Percentiles rank a stretch among this genome's conserved stretches.
Conservation (phyloP, 257 asterid species). For the Gentiana straminea region DNA sequence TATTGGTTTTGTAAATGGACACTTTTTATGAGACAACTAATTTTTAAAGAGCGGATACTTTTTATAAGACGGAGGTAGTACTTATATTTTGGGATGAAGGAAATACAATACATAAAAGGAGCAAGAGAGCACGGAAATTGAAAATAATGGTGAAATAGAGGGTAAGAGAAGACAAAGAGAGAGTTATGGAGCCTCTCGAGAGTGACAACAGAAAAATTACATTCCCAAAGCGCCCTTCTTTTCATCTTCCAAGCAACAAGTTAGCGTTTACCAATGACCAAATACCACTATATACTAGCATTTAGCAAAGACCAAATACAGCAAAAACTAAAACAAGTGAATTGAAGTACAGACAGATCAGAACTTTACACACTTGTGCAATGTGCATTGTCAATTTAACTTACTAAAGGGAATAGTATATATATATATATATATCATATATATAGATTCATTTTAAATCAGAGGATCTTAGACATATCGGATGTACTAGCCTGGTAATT, state of each 20-base stretch:
- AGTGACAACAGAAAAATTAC: slow-evolving; percentile 21
- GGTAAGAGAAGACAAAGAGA: slow-evolving; percentile 6
- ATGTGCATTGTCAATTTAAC: too few relatives aligned
- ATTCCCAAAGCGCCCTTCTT: slow-evolving; percentile 35
- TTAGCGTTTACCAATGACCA: not conserved
- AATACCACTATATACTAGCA: not conserved
- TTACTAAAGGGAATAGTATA: too few relatives aligned
- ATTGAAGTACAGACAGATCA: not conserved
- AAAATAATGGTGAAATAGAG: too few relatives aligned
- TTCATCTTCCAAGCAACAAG: slow-evolving; percentile 6
- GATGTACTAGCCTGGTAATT: not conserved
- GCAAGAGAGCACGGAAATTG: too few relatives aligned
- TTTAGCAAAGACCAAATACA: not conserved
- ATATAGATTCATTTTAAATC: slow-evolving; percentile 4
- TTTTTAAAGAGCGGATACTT: too few relatives aligned
- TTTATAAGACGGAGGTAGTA: too few relatives aligned
- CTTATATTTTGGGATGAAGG: too few relatives aligned
- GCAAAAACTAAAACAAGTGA: slow-evolving; percentile 1
- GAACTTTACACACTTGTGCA: not conserved
- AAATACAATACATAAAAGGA: too few relatives aligned
- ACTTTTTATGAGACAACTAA: too few relatives aligned
- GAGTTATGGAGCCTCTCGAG: slow-evolving; percentile 12
- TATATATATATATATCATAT: not conserved
- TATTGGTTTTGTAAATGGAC: too few relatives aligned
- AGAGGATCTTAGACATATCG: slow-evolving; percentile 8